Conservation (phyloP, 2,329 filamentous ascomycete genomes). For the Calonectria naviculata region DNA sequence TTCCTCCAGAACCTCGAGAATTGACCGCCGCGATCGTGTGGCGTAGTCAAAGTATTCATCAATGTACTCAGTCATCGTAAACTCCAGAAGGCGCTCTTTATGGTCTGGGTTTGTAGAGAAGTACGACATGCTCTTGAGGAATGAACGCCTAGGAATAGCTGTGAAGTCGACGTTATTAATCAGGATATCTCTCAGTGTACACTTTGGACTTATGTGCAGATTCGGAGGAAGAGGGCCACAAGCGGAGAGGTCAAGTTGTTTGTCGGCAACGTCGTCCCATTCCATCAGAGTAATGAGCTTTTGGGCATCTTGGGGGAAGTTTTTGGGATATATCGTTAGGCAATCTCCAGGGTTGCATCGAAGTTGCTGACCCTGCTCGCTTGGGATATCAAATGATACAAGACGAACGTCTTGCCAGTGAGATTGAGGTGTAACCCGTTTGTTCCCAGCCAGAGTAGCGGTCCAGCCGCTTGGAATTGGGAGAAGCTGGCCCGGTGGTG, state of each 20-base stretch:
- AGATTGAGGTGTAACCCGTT: constrained; percentile 75
- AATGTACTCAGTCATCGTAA: constrained; percentile 80
- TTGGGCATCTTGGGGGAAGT: constrained; percentile 84
- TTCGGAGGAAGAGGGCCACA: constrained; percentile 46
- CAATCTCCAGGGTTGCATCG: constrained; percentile 79
- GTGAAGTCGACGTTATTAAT: constrained; percentile 89
- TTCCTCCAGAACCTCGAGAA: constrained; percentile 91
- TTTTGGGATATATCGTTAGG: constrained; percentile 86
- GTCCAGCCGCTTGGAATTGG: constrained; percentile 67
- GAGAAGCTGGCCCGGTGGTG: constrained; percentile 52
- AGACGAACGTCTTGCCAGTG: constrained; percentile 97
- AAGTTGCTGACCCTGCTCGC: constrained; percentile 33
- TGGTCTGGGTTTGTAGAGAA: constrained; percentile 80
- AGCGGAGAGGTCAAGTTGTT: constrained; percentile 64
- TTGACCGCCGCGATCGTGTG: constrained; percentile 87
- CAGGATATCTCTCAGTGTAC: constrained; percentile 80
- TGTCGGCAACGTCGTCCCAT: constrained; percentile 81
- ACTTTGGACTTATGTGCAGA: constrained; percentile 51
- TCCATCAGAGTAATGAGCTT: constrained; percentile 81
- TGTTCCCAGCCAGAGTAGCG: constrained; percentile 73
- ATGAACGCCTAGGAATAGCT: constrained; percentile 86
- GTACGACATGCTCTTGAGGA: constrained; percentile 83
- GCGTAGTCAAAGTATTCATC: constrained; percentile 98
- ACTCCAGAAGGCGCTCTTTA: constrained; percentile 84
- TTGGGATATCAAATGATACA: constrained; percentile 68